Evolutionary conservation across 257 asterid species (phyloP).

Genomic region (Nicotiana benthamiana): DNA sequence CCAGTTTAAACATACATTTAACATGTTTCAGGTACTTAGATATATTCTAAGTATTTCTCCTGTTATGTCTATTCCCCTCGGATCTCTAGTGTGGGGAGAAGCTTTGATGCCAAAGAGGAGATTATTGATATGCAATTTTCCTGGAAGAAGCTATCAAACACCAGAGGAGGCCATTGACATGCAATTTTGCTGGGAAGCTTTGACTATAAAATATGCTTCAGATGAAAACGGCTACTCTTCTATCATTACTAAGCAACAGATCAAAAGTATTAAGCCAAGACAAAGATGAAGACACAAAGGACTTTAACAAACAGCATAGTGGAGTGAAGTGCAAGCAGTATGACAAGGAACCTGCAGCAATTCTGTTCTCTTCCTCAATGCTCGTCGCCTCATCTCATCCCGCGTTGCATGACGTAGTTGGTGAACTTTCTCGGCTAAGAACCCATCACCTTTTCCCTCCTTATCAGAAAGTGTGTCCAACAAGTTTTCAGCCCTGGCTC

Average conservation of each 20-base stretch:
- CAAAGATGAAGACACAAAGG: not conserved
- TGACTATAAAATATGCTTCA: slow-evolving; percentile 3
- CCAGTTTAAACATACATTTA: not conserved
- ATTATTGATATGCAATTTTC: not conserved
- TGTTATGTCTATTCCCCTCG: not conserved
- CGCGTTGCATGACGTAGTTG: slow-evolving; percentile 85
- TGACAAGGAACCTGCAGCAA: slow-evolving; percentile 57
- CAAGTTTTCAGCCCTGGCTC: slow-evolving; percentile 96
- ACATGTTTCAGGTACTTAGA: not conserved
- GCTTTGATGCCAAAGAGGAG: not conserved
- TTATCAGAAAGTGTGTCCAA: slow-evolving; percentile 86
- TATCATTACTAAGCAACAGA: not conserved
- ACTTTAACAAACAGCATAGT: not conserved
- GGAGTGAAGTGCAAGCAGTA: not conserved
- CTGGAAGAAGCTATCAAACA: not conserved
- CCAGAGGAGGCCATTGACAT: not conserved
- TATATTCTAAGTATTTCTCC: not conserved
- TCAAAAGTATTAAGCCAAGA: not conserved
- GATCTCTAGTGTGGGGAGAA: not conserved
- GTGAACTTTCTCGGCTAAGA: slow-evolving; percentile 66
- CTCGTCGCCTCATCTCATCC: slow-evolving; percentile 93
- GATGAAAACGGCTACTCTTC: not conserved
- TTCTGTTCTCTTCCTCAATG: slow-evolving; percentile 79
- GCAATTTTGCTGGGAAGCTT: not conserved
- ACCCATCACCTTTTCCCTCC: slow-evolving; percentile 82